Evolutionary conservation across 1,139 yeast genomes (phyloP), one percentile per base, ranked within the genome.

Genomic region (Diutina ranongensis): DNA sequence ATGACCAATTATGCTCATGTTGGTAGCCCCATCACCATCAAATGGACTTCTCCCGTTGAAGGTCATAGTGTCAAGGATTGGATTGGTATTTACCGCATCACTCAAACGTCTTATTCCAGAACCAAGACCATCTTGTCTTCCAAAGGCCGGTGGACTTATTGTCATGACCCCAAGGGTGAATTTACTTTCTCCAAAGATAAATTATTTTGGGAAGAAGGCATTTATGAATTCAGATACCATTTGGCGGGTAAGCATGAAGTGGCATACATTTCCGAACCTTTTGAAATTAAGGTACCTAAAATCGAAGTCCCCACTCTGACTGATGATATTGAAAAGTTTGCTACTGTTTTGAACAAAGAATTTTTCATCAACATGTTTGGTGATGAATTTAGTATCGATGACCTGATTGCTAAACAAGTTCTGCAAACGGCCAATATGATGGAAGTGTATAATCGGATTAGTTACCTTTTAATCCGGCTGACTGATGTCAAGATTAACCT

Each of bases 141-240:
- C 13, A 63, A 74, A 27, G 86, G 86, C 9, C 78, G 84, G 54
- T 85, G 95, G 95, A 58, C 71, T 32, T 80, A 78, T 50, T 60
- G 73, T 13, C 71, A 72, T 42, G 58, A 54, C n/a, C 60, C 62
- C 4, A 46, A 44, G 19, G 94, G 94, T 1, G 53, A 60, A n/a
- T 68, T 76, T 12, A 63, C 56, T 7, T 85, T 85, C 55, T 61
- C 65, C 10, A 71, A 71, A 9, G 70, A 72, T 9, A 63, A 72
- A 45, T 62, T 82, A 44, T 72, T 72, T 54, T 83, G 84, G 79
- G 83, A 80, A 53, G 77, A 74, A 47, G 95, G 95, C 0, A 68
- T 78, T 38, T 85, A 79, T 60, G 94, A 85, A 60, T 73, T 85
- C 55, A 71, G 95, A 60, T 83, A 83, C 55, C 94, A 86, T 57